These are phyloP conservation scores for Penicillium sp. DNA, from an alignment of 2,329 filamentous ascomycete species.

Conservation along the genomic window DNA sequence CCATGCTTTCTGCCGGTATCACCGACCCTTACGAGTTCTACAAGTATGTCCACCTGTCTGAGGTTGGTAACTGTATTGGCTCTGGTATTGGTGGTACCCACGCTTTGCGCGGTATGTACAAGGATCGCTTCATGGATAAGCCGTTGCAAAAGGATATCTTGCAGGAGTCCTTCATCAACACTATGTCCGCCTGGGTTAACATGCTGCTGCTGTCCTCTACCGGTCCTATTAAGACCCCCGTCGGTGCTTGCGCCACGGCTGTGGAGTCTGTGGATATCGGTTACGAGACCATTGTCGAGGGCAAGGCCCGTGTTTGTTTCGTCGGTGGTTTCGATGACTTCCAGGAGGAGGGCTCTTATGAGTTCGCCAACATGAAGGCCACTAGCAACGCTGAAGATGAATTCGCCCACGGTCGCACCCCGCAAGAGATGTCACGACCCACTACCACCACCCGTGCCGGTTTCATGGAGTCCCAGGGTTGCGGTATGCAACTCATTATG, in stretches of 20 bases:
- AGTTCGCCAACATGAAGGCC: conserved; percentile 99
- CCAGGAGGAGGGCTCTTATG: conserved; percentile 97
- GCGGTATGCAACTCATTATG: conserved; percentile 98
- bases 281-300: conserved; percentile 97
- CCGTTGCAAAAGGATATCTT: conserved; percentile 98
- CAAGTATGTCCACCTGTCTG: conserved; percentile 97
- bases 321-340: conserved; percentile 99
- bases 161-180: conserved; percentile 99
- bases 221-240: conserved; percentile 96
- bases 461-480: conserved; percentile 99
- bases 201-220: conserved; percentile 97
- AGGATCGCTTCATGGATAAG: conserved; percentile 93
- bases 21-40: conserved; percentile 99
- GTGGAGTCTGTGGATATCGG: conserved; percentile 97
- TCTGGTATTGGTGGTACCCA: conserved; percentile 96
- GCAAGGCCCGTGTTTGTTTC: conserved; percentile 95
- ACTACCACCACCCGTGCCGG: conserved; percentile 95
- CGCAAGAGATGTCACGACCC: conserved; percentile 95
- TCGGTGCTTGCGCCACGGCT: conserved; percentile 94
- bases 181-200: conserved; percentile 99
- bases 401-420: conserved; percentile 90
- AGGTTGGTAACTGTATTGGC: conserved; percentile 96
- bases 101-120: conserved; percentile 96
- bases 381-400: conserved; percentile 98
- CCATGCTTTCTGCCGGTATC: conserved; percentile 87